A percentile compares a stretch with the other conserved stretches of the same genome.
Conservation (phyloP, 495 filamentous ascomycete genomes). For the Ramalina peruviana region DNA sequence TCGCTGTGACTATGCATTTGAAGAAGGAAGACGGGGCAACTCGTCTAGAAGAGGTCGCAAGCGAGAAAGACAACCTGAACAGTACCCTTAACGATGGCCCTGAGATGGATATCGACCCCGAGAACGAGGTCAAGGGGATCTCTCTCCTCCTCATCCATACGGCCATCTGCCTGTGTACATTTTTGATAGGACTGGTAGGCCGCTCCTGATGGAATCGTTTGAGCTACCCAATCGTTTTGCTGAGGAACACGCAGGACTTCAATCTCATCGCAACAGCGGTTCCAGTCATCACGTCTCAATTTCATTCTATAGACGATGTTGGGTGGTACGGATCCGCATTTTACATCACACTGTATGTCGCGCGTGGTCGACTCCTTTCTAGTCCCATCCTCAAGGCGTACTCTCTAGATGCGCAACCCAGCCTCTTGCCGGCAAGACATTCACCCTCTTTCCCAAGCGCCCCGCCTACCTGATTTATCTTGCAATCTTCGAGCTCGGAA, state of each 20-base stretch:
- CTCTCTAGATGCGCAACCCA: slow-evolving; percentile 23
- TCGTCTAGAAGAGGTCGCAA: no score
- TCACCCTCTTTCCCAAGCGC: slow-evolving; percentile 46
- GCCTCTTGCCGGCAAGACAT: slow-evolving; percentile 48
- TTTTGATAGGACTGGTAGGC: background rate
- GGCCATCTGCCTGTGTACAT: background rate
- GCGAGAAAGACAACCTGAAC: no score
- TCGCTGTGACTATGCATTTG: background rate
- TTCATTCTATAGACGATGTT: slow-evolving; percentile 27
- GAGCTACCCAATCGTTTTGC: background rate
- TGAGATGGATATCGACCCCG: background rate
- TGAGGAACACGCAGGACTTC: background rate
- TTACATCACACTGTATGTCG: slow-evolving; percentile 19
- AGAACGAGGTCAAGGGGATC: slow-evolving; percentile 39
- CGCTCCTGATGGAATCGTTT: background rate
- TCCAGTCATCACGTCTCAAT: slow-evolving; percentile 12
- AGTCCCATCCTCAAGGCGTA: background rate
- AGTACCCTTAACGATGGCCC: background rate
- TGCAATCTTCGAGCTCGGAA: slow-evolving; percentile 53
- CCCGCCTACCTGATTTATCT: slow-evolving; percentile 44
- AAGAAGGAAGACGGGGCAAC: no score
- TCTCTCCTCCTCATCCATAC: slow-evolving; percentile 44
- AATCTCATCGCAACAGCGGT: slow-evolving; percentile 13
- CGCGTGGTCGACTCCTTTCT: background rate
- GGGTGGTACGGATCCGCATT: slow-evolving; percentile 33